Evolutionary conservation across 116 monocot genomes (phyloP).

Genomic region (Dioscorea cayenensis): DNA sequence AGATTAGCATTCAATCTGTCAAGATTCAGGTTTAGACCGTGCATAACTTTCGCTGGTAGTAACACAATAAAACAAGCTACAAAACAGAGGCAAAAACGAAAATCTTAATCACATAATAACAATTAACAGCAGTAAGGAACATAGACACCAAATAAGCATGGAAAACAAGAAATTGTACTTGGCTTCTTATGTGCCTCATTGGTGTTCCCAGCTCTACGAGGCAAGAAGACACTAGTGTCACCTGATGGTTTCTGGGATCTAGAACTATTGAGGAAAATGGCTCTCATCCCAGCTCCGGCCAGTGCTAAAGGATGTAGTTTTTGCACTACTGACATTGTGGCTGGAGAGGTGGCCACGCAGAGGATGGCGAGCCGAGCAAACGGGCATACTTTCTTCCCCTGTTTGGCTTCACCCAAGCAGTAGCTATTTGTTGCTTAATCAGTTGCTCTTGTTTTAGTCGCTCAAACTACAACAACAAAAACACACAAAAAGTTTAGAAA

Average conservation of each 20-base stretch:
- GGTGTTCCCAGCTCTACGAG: conserved; percentile 23
- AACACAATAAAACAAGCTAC: conserved; percentile 56
- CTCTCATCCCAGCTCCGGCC: conserved; percentile 30
- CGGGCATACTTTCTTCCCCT: neutral
- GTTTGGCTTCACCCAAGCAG: conserved; percentile 29
- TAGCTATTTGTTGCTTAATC: conserved; percentile 24
- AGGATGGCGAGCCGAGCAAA: conserved; percentile 16
- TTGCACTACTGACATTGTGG: neutral
- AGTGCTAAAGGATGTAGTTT: neutral
- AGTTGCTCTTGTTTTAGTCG: conserved; percentile 46
- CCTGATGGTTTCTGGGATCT: conserved; percentile 18
- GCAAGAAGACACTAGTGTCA: conserved; percentile 69
- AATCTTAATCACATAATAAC: no score
- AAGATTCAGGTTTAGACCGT: conserved; percentile 54
- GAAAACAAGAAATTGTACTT: conserved; percentile 6
- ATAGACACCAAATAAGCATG: neutral
- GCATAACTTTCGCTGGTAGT: conserved; percentile 54
- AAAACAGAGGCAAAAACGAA: neutral
- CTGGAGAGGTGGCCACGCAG: conserved; percentile 29
- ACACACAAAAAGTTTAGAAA: no score
- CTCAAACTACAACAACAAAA: conserved; percentile 27
- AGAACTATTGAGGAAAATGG: conserved; percentile 34
- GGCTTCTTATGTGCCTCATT: conserved; percentile 31
- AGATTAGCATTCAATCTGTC: conserved; percentile 38
- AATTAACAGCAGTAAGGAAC: no score